Percentiles rank a stretch among this genome's conserved stretches.
phyloP scores from a whole-genome alignment of 2,329 filamentous ascomycete species.

The Aureobasidium sp. region DNA sequence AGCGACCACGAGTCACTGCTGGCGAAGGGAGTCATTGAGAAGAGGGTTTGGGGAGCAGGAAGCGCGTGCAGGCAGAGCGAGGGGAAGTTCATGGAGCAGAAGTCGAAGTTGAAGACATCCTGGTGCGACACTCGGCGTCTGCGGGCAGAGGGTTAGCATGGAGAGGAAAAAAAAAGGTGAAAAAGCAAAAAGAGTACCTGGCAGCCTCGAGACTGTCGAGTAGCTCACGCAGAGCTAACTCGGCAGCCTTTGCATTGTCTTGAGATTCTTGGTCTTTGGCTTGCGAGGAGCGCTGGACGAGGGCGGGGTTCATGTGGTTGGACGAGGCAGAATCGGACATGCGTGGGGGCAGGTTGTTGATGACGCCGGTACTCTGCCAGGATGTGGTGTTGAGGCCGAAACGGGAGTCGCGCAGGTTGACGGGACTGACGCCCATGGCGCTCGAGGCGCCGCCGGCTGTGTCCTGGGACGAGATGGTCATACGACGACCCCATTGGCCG shows the following conservation, averaged over 20 bases:
- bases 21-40: slow-evolving; percentile 70
- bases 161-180: neutral
- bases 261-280: slow-evolving; percentile 5
- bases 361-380: slow-evolving; percentile 53
- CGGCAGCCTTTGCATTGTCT: slow-evolving; percentile 52
- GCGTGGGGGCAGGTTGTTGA: slow-evolving; percentile 56
- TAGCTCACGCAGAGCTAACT: slow-evolving; percentile 76
- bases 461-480: slow-evolving; percentile 9
- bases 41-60: slow-evolving; percentile 70
- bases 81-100: slow-evolving; percentile 76
- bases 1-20: slow-evolving; percentile 76
- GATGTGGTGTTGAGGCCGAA: slow-evolving; percentile 8
- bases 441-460: slow-evolving; percentile 10
- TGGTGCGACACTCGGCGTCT: slow-evolving; percentile 28
- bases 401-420: slow-evolving; percentile 7
- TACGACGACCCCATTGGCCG: neutral
- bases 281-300: neutral
- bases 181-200: slow-evolving; percentile 44
- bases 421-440: slow-evolving; percentile 7
- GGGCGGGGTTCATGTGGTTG: neutral
- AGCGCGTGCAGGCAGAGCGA: slow-evolving; percentile 75
- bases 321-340: neutral
- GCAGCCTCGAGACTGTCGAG: slow-evolving; percentile 74
- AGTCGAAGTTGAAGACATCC: slow-evolving; percentile 67
- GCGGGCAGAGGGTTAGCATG: neutral